Base-by-base conservation (phyloP, 2,329 filamentous ascomycete genomes). In the Aspergillus sp. region DNA sequence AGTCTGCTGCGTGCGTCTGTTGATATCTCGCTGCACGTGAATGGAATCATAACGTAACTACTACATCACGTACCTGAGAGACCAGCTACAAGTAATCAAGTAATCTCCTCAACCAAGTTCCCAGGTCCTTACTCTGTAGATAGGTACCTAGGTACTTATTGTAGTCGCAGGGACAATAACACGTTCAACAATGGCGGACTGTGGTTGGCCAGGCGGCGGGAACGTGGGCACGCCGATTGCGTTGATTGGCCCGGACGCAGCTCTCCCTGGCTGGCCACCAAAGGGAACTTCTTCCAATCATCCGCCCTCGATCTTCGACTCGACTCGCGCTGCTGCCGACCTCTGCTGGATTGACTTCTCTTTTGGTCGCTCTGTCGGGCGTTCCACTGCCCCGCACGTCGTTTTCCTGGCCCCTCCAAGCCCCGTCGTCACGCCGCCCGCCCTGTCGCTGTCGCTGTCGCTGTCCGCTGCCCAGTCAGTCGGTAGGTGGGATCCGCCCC, bases 181-280 rank as follows among this genome's bases (percentile, higher is more conserved):
- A 29, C 25, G 25, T 29, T 29, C 25, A 7, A 29, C 25, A 29
- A 2, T n/a, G 13, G 34, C 14, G 34, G 34, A 3, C 13, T 25
- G 16, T 32, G 53, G 34, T 40, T 44, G 36, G 47, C 16, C 40
- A 17, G 40, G 36, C 36, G 25, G 41, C 10, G 25, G 34, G 49
- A 61, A 61, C 59, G 59, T 61, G 59, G 59, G 59, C 47, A 23
- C 17, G 45, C 50, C 45, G 23, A 19, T 40, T 17, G 16, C n/a
- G 6, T 2, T 58, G 45, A 58, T 61, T 61, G 57, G 59, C 2
- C 49, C 53, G 56, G 54, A 53, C 25, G 36, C 52, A 60, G 54
- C 58, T 59, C 45, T 40, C 50, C 52, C 55, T 49, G 57, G 56
- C 52, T 60, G 56, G 21, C 59, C 56, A 11, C 7, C 40, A 41